phyloP scores from a whole-genome alignment of 768 basidiomycete species.

The Tricholoma furcatifolium region DNA sequence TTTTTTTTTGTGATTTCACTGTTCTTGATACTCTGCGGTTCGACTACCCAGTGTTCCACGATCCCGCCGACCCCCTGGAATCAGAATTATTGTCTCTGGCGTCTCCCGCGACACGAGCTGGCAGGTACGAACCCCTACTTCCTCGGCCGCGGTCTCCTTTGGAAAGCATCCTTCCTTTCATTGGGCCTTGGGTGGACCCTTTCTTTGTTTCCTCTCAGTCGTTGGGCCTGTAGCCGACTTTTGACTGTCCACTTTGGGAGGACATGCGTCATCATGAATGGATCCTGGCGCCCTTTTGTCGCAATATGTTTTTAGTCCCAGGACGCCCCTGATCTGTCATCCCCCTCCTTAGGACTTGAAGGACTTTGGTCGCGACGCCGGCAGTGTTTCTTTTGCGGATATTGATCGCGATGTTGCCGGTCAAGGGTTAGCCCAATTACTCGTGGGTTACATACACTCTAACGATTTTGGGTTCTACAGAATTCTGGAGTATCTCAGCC shows the following conservation, averaged over 20 bases:
- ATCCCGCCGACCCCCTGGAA: constrained; percentile 74
- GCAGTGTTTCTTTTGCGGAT: constrained; percentile 92
- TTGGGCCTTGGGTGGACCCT: constrained; percentile 22
- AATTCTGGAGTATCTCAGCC: constrained; percentile 84
- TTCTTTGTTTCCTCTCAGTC: constrained; percentile 12
- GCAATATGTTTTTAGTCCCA: constrained; percentile 26
- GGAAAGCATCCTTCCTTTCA: constrained; percentile 15
- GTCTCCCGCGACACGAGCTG: constrained; percentile 95
- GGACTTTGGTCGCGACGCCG: constrained; percentile 94
- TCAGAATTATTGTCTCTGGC: constrained; percentile 83
- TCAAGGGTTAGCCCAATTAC: constrained; percentile 66
- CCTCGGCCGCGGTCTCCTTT: constrained; percentile 19
- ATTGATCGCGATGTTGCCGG: constrained; percentile 85
- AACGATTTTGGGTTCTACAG: constrained; percentile 36
- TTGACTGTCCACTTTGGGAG: constrained; percentile 8
- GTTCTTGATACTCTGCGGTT: constrained; percentile 15
- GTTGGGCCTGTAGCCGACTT: constrained; percentile 16
- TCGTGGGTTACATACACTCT: background rate
- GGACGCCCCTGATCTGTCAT: constrained; percentile 44
- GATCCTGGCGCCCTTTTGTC: constrained; percentile 20
- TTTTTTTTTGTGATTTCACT: too few species aligned
- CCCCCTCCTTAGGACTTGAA: constrained; percentile 83
- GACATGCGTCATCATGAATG: constrained; percentile 14
- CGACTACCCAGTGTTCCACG: constrained; percentile 47
- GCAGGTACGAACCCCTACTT: constrained; percentile 77